Percentiles rank a stretch among this genome's conserved stretches.
Conservation (phyloP, 441 rosid genomes). For the Euphorbia corollata region DNA sequence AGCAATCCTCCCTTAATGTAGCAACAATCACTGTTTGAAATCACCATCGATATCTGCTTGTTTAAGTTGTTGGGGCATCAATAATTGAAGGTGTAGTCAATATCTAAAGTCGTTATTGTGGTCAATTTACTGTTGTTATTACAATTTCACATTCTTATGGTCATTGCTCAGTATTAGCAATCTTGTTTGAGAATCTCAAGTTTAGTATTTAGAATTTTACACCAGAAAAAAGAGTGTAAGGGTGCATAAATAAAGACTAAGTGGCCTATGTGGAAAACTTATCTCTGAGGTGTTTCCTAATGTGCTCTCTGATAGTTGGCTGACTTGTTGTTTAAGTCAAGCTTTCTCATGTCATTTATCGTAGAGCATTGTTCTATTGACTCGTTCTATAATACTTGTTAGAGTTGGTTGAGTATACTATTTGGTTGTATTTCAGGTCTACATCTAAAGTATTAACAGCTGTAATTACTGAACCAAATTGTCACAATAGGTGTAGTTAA, state of each 20-base stretch:
- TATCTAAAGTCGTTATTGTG: background rate
- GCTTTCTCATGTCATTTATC: background rate
- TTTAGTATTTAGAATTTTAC: background rate
- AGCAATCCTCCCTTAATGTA: no score
- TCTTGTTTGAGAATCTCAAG: background rate
- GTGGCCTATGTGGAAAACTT: background rate
- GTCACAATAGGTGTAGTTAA: background rate
- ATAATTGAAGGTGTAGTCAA: background rate
- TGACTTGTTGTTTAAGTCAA: no score
- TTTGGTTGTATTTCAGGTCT: background rate
- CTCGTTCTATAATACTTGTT: background rate
- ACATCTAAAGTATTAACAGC: background rate
- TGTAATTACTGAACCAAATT: background rate
- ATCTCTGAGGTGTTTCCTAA: background rate
- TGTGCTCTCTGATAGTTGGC: no score
- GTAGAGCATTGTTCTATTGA: background rate
- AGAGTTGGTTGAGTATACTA: background rate
- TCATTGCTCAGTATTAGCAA: background rate
- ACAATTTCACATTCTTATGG: background rate
- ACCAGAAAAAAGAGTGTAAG: background rate
- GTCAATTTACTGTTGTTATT: background rate
- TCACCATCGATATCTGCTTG: background rate
- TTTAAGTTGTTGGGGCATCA: background rate
- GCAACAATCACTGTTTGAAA: constrained; percentile 4
- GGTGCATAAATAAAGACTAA: background rate